phyloP scores from a whole-genome alignment of 495 filamentous ascomycete genomes.

The Trypethelium eluteriae region DNA sequence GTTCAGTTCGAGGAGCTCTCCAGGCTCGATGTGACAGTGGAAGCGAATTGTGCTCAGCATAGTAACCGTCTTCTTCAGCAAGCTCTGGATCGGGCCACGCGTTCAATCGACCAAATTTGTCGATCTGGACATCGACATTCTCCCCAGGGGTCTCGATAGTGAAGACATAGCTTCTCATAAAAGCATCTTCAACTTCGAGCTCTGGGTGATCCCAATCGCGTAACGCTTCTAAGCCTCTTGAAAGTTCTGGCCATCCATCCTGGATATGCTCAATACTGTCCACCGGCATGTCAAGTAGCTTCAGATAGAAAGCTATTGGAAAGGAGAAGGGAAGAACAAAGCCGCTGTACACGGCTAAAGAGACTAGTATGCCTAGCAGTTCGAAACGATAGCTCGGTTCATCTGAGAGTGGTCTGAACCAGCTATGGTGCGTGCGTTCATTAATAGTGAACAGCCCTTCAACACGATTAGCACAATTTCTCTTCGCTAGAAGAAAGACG shows the following conservation, averaged over 20 bases:
- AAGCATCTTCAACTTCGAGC: conserved; percentile 72
- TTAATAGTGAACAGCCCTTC: conserved; percentile 63
- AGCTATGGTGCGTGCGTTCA: conserved; percentile 62
- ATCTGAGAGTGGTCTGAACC: conserved; percentile 74
- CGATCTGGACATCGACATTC: conserved; percentile 50
- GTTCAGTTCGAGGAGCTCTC: neutral
- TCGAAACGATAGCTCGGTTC: conserved; percentile 87
- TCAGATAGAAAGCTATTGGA: conserved; percentile 73
- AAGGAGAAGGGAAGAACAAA: conserved; percentile 83
- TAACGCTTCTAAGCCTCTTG: conserved; percentile 60
- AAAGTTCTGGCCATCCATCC: conserved; percentile 81
- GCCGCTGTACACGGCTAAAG: conserved; percentile 89
- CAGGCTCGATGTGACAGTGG: neutral
- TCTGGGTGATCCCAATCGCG: conserved; percentile 58
- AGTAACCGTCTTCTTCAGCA: neutral
- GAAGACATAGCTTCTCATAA: conserved; percentile 75
- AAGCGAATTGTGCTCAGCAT: neutral
- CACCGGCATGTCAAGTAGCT: conserved; percentile 58
- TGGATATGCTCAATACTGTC: conserved; percentile 64
- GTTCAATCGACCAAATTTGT: conserved; percentile 28
- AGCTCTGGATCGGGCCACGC: neutral
- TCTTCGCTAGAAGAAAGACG: neutral
- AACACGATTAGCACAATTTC: neutral
- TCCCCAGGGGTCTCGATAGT: conserved; percentile 62
- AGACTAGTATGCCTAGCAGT: conserved; percentile 76